These are phyloP conservation scores for Setaria italica DNA, from an alignment of 202 grass and related monocot genomes.

Conservation along the genomic window DNA sequence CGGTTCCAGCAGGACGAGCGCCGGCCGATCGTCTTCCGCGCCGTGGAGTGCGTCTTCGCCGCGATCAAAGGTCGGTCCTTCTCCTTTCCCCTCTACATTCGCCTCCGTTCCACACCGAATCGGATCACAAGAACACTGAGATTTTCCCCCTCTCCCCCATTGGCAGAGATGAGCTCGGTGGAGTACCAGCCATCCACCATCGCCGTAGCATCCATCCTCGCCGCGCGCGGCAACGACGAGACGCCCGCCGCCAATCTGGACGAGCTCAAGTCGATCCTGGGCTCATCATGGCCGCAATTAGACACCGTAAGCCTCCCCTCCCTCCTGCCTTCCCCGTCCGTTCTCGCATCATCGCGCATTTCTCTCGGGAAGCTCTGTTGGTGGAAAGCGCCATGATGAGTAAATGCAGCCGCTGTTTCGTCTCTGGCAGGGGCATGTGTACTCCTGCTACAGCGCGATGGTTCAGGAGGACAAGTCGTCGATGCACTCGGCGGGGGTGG, in stretches of 20 bases:
- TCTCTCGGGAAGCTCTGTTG: constrained; percentile 35
- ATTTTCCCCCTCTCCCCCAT: neutral
- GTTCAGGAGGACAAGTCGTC: constrained; percentile 60
- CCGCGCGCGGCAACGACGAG: constrained; percentile 34
- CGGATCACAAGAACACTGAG: constrained; percentile 19
- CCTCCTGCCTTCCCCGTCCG: neutral
- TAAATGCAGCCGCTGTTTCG: constrained; percentile 61
- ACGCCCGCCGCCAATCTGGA: constrained; percentile 46
- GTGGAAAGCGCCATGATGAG: constrained; percentile 52
- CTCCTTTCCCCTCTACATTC: neutral
- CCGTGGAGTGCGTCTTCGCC: constrained; percentile 66
- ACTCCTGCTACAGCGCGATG: constrained; percentile 89
- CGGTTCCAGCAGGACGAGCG: constrained; percentile 51
- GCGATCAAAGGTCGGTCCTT: constrained; percentile 58
- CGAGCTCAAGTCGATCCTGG: constrained; percentile 56
- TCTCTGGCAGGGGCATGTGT: constrained; percentile 79
- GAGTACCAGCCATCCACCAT: constrained; percentile 67
- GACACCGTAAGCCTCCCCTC: constrained; percentile 55
- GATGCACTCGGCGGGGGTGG: constrained; percentile 54
- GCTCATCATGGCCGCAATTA: constrained; percentile 57
- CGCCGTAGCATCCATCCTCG: constrained; percentile 70
- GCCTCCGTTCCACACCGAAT: neutral
- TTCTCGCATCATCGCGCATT: neutral
- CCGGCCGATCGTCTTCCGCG: constrained; percentile 54
- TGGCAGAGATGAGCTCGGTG: constrained; percentile 71